Evolutionary conservation across 352 stramenopile genomes (phyloP).

Genomic region (Phytophthora fragariaefolia): DNA sequence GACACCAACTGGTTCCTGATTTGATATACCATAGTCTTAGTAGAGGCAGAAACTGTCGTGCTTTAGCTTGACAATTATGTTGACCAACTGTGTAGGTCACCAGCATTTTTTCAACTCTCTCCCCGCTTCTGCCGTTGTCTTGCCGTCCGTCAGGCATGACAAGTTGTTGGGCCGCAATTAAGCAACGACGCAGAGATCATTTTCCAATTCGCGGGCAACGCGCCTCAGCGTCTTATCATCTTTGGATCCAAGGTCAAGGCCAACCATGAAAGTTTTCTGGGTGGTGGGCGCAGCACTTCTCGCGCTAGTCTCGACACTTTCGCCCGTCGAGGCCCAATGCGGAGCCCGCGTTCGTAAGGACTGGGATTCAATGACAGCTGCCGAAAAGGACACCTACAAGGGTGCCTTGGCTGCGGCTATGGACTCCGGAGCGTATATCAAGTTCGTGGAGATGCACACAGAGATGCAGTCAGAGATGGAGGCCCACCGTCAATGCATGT

Average conservation of each 20-base stretch:
- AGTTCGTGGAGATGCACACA: slow-evolving; percentile 60
- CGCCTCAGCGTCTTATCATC: slow-evolving; percentile 6
- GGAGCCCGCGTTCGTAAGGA: slow-evolving; percentile 46
- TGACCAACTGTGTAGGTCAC: slow-evolving; percentile 18
- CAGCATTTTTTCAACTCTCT: slow-evolving; percentile 14
- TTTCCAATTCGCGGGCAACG: slow-evolving; percentile 30
- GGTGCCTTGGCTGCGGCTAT: slow-evolving; percentile 43
- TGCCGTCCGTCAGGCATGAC: slow-evolving; percentile 20
- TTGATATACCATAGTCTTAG: slow-evolving; percentile 8
- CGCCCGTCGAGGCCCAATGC: slow-evolving; percentile 20
- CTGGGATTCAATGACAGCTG: slow-evolving; percentile 37
- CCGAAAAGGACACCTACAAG: slow-evolving; percentile 50
- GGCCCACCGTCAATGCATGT: slow-evolving; percentile 63
- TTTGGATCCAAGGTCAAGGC: not conserved
- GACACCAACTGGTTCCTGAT: slow-evolving; percentile 3
- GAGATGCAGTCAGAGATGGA: slow-evolving; percentile 45
- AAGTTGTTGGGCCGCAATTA: no score
- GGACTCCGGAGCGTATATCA: slow-evolving; percentile 50
- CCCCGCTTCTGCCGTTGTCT: not conserved
- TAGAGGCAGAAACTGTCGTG: slow-evolving; percentile 18
- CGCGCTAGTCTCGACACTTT: slow-evolving; percentile 3
- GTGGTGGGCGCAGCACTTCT: slow-evolving; percentile 4
- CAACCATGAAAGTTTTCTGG: slow-evolving; percentile 24
- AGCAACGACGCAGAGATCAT: no score
- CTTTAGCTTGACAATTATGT: slow-evolving; percentile 17